Percentiles rank a stretch among this genome's conserved stretches.
Conservation (phyloP, 768 basidiomycete genomes). For the Pulveroboletus sp. region DNA sequence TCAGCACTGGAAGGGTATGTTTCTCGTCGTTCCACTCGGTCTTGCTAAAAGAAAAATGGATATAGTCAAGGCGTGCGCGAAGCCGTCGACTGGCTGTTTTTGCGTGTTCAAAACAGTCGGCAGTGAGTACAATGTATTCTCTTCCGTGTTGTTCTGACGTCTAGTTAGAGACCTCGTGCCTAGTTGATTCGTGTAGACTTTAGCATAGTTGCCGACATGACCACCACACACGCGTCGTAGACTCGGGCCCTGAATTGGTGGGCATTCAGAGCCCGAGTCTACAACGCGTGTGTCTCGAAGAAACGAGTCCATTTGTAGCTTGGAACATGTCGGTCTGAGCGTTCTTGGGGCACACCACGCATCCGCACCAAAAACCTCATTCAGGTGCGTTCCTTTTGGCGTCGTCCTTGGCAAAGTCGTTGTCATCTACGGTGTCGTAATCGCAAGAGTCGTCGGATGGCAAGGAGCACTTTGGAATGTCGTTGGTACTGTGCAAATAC, state of each 20-base stretch:
- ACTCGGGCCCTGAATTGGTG: too few relatives aligned
- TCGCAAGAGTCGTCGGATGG: too few relatives aligned
- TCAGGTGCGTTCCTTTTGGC: constrained; percentile 65
- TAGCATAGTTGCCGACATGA: too few relatives aligned
- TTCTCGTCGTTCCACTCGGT: neutral
- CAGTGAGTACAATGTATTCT: constrained; percentile 37
- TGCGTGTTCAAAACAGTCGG: constrained; percentile 87
- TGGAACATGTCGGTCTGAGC: constrained; percentile 91
- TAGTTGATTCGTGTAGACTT: too few relatives aligned
- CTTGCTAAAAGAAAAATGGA: neutral
- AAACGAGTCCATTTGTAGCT: constrained; percentile 86
- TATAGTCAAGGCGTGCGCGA: constrained; percentile 82
- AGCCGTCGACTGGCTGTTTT: constrained; percentile 93
- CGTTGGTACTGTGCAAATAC: constrained; percentile 94
- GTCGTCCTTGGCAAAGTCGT: constrained; percentile 99
- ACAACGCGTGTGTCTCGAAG: too few relatives aligned
- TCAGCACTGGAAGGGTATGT: constrained; percentile 88
- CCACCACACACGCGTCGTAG: too few relatives aligned
- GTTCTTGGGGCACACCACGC: constrained; percentile 92
- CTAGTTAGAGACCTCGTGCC: constrained; percentile 17
- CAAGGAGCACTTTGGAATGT: too few relatives aligned
- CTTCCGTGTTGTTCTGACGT: neutral
- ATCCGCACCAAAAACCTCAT: constrained; percentile 98
- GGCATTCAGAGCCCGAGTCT: too few relatives aligned
- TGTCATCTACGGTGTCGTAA: constrained; percentile 95